Base-by-base conservation (phyloP, 371 early-diverging fungal species). In the Dichotomocladium elegans region DNA sequence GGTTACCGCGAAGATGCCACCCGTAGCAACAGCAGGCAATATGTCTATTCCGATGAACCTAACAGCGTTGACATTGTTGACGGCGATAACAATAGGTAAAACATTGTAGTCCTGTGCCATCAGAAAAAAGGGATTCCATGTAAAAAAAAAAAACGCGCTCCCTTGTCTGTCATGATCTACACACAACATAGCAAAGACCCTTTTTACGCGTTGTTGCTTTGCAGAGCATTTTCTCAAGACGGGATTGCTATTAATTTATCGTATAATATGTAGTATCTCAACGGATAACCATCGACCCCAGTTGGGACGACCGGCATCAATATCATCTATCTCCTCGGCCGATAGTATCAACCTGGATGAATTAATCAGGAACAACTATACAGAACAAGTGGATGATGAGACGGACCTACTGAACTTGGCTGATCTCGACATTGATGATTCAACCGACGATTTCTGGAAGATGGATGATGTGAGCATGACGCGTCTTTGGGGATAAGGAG, bases 371-470 rank as follows among this genome's bases (percentile, higher is more conserved):
- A 59, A 63, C 11, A 72, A 75, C 35, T 69, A 61, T 21, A 68
- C 72, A 9, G 48, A 55, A 11, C 58, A 68, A 40, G 70, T 75
- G 50, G 66, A 69, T 15, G 72, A 75, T 29, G 72, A 72, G 60
- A 72, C 72, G 1, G 68, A 72, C 33, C 53, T 75, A 26, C 57
- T 66, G 14, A 63, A 60, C 46, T 48, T 75, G 17, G 65, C 70
- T 26, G 57, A 59, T 33, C 55, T 75, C 41, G 76, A 75, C 49
- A 33, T 75, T 15, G 76, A 75, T 51, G 76, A 75, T 43, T 63
- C 67, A n/a, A 65, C 61, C 25, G 76, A 75, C 33, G 72, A 69
- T 26, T 75, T 75, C 41, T 75, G 72, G 72, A 71, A 72, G 43
- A 53, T 75, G 45, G 68, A 67, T 41, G 56, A 66, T 51, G 68